A percentile compares a stretch with the other conserved stretches of the same genome.
phyloP scores from a whole-genome alignment of 371 early-diverging fungal species.

The Synchytrium microbalum region DNA sequence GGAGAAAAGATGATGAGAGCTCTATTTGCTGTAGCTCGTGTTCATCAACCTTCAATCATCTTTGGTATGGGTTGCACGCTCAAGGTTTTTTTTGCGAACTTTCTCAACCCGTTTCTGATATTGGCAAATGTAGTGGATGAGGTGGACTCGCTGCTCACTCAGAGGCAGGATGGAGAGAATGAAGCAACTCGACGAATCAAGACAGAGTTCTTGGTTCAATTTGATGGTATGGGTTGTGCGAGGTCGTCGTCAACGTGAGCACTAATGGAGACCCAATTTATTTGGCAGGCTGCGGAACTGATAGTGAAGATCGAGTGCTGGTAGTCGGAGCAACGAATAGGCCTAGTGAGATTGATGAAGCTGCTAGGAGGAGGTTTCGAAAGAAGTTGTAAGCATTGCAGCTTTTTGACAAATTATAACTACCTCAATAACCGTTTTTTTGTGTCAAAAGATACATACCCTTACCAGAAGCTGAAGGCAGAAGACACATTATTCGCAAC shows the following conservation, averaged over 20 bases:
- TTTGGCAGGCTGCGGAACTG: slow-evolving; percentile 63
- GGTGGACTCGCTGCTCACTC: slow-evolving; percentile 88
- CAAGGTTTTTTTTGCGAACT: background rate
- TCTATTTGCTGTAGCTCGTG: slow-evolving; percentile 84
- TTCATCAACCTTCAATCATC: slow-evolving; percentile 80
- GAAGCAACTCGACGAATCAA: slow-evolving; percentile 86
- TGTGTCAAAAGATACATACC: slow-evolving; percentile 61
- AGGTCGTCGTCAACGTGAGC: no score
- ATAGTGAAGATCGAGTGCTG: slow-evolving; percentile 67
- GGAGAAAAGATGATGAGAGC: slow-evolving; percentile 94
- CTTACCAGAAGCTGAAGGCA: slow-evolving; percentile 67
- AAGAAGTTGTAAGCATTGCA: slow-evolving; percentile 46
- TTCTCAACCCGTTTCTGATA: no score
- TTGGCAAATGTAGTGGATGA: slow-evolving; percentile 53
- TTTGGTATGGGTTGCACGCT: slow-evolving; percentile 35
- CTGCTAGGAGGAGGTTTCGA: slow-evolving; percentile 62
- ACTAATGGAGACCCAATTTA: no score
- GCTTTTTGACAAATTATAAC: background rate
- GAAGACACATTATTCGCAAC: slow-evolving; percentile 56
- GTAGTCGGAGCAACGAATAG: slow-evolving; percentile 47
- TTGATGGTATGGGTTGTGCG: slow-evolving; percentile 40
- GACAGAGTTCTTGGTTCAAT: slow-evolving; percentile 70
- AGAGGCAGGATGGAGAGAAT: slow-evolving; percentile 81
- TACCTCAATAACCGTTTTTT: no score
- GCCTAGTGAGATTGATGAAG: slow-evolving; percentile 87